A percentile compares a stretch with the other conserved stretches of the same genome.
Conservation (phyloP, 208 protist species). For the Acanthamoeba culbertsoni region DNA sequence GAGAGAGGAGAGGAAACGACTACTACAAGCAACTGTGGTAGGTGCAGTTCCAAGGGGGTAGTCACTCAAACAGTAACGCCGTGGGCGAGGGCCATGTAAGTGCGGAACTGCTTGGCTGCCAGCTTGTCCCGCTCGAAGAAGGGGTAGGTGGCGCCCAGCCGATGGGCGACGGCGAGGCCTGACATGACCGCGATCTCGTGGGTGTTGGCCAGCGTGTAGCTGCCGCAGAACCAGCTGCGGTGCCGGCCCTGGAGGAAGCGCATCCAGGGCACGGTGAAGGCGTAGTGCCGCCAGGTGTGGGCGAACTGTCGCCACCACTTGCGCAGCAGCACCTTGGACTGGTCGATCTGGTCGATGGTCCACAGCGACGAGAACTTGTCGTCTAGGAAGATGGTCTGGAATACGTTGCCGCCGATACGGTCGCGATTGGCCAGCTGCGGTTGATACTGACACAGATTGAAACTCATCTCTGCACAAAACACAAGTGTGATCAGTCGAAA, state of each 20-base stretch:
- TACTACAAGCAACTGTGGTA: no score
- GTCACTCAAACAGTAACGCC: not conserved
- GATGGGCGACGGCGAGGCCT: constrained; percentile 15
- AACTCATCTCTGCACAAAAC: constrained; percentile 13
- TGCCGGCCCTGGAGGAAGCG: not conserved
- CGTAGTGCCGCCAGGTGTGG: constrained; percentile 56
- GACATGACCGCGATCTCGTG: constrained; percentile 58
- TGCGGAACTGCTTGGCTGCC: constrained; percentile 30
- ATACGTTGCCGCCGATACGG: not conserved
- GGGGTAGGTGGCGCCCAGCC: constrained; percentile 15
- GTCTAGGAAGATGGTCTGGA: constrained; percentile 61
- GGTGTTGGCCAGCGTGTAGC: constrained; percentile 52
- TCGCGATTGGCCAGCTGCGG: constrained; percentile 3
- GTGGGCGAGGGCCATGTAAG: not conserved
- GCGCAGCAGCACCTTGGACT: not conserved
- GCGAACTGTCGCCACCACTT: constrained; percentile 62
- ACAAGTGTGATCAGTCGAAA: not conserved
- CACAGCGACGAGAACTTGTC: not conserved
- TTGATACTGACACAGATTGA: constrained; percentile 41
- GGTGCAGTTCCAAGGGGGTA: no score
- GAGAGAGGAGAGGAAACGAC: no score
- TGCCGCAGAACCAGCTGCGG: not conserved
- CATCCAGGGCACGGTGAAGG: constrained; percentile 9
- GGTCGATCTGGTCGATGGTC: constrained; percentile 59
- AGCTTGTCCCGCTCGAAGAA: constrained; percentile 18